A percentile compares a stretch with the other conserved stretches of the same genome.
These are phyloP conservation scores for Claviceps sp. DNA, from an alignment of 2,329 filamentous ascomycete species.

Conservation along the genomic window DNA sequence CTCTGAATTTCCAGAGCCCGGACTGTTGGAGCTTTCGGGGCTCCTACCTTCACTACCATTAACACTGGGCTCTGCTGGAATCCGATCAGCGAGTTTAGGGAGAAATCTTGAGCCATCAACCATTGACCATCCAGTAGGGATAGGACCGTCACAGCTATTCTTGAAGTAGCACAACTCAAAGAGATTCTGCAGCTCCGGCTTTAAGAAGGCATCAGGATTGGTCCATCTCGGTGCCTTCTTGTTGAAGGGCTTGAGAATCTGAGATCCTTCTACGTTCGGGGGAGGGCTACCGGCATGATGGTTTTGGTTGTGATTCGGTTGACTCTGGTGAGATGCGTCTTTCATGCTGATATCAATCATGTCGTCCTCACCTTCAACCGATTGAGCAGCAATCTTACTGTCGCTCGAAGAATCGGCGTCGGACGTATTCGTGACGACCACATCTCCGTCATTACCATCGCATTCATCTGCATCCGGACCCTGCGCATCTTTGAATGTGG, in stretches of 20 bases:
- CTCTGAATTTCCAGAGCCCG: slow-evolving; percentile 35
- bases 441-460: slow-evolving; percentile 51
- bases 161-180: slow-evolving; percentile 64
- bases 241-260: slow-evolving; percentile 34
- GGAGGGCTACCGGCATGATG: slow-evolving; percentile 4
- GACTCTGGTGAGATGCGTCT: slow-evolving; percentile 29
- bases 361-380: slow-evolving; percentile 78
- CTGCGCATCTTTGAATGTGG: slow-evolving; percentile 42
- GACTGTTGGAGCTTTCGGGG: slow-evolving; percentile 33
- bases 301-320: neutral
- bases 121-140: slow-evolving; percentile 58
- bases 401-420: slow-evolving; percentile 55
- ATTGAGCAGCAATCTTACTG: slow-evolving; percentile 59
- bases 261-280: slow-evolving; percentile 11
- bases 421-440: slow-evolving; percentile 50
- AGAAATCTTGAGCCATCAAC: slow-evolving; percentile 46
- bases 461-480: slow-evolving; percentile 29
- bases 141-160: slow-evolving; percentile 35
- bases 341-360: slow-evolving; percentile 85
- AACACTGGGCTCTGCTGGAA: slow-evolving; percentile 23
- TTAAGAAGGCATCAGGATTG: slow-evolving; percentile 42
- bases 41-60: slow-evolving; percentile 37
- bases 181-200: slow-evolving; percentile 50
- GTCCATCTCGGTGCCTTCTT: slow-evolving; percentile 38
- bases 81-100: slow-evolving; percentile 36